These are phyloP conservation scores for Vitis hybrid DNA, from an alignment of 177 flowering plant species.

Conservation along the genomic window DNA sequence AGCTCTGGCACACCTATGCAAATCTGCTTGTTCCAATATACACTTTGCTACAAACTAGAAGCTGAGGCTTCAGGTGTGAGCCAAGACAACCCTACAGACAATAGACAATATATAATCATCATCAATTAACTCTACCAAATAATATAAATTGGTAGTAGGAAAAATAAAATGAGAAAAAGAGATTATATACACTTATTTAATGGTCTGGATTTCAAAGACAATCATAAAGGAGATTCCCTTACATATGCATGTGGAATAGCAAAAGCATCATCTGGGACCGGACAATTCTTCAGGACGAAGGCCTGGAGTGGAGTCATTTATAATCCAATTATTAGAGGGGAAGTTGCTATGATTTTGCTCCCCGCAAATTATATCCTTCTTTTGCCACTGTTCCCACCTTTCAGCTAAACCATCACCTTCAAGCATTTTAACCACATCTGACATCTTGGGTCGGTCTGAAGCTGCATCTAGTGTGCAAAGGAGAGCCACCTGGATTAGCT, in stretches of 20 bases:
- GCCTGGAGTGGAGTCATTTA: slow-evolving; percentile 31
- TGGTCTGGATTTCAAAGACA: too few species aligned
- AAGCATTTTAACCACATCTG: slow-evolving; percentile 48
- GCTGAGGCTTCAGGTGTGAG: too few species aligned
- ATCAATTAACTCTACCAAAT: not conserved
- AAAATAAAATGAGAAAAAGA: too few species aligned
- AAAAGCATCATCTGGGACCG: slow-evolving; percentile 39
- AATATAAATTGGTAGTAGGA: too few species aligned
- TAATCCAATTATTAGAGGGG: slow-evolving; percentile 26
- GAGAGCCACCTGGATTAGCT: slow-evolving; percentile 47
- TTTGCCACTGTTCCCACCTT: slow-evolving; percentile 54
- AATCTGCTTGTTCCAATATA: too few species aligned
- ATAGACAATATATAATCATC: not conserved
- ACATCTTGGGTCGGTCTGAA: slow-evolving; percentile 45
- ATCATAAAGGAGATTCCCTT: too few species aligned
- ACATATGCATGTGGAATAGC: not conserved
- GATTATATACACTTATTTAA: too few species aligned
- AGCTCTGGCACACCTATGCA: too few species aligned
- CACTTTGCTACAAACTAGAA: too few species aligned
- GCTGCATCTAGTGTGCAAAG: slow-evolving; percentile 42
- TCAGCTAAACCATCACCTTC: slow-evolving; percentile 53
- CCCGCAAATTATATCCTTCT: slow-evolving; percentile 36
- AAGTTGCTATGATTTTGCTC: slow-evolving; percentile 24
- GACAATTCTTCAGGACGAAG: slow-evolving; percentile 41
- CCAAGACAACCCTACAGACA: too few species aligned